Evolutionary conservation across 2,329 filamentous ascomycete species (phyloP), one percentile per base, ranked within the genome.

Genomic region (Ilyonectria sp.): DNA sequence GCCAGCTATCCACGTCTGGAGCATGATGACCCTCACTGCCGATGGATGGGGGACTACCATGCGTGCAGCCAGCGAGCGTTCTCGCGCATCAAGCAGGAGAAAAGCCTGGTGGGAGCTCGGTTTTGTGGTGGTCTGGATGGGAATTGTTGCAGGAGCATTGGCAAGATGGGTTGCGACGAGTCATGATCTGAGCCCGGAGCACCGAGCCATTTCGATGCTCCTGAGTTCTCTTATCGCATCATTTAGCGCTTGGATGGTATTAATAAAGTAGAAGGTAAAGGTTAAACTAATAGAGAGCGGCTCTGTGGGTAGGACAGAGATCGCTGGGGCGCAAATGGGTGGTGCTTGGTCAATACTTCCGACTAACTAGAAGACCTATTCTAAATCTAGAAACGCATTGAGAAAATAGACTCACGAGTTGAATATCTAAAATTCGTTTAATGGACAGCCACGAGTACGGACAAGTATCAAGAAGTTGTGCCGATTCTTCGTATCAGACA

Each of bases 1-100:
- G 19, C 74, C 74, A 0, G 74, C 73, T 2, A 63, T 75, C 37
- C 74, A 75, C 49, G 66, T 74, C 15, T 75, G 74, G 74, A 75
- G 73, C 56, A 55, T 75, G 65, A 29, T 72, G 13, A 75, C 74
- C 4, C 54, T 75, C 26, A 75, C 74, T 15, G 69, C 73, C 1
- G 74, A 74, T 49, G 73, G 73, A 15, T 75, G 74, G 74, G 74
- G 74, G 26, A 75, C 74, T 4, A 73, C 63, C 37, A 75, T 75
- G 74, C 63, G 74, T 15, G 67, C 73, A 4, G 72, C 66, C 50
- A 68, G 63, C 5, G 73, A 73, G 26, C 29, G 49, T 23, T 63
- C 63, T 2, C 65, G 71, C 33, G 64, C 69, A 52, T 68, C 73
- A 26, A 68, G 70, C 26, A 37, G 56, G 35, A 40, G 71, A 2